Evolutionary conservation across 176 grass and related monocot species (phyloP).

Genomic region (Bromus sterilis): DNA sequence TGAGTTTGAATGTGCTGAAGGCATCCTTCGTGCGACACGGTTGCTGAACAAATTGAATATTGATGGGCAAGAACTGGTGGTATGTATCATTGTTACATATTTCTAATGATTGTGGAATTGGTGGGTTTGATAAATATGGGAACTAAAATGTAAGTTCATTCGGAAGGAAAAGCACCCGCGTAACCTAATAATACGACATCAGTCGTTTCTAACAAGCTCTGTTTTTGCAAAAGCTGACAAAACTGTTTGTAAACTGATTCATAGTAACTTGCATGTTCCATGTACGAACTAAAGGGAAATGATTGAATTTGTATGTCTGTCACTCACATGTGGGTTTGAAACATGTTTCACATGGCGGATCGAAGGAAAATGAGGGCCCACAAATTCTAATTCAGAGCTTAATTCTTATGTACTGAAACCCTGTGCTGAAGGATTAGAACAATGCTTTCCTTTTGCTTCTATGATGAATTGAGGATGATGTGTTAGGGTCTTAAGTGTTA

Average conservation of each 20-base stretch:
- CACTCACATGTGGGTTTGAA: not conserved
- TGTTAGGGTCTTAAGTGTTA: not conserved
- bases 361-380: not conserved
- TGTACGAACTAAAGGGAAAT: not conserved
- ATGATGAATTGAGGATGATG: not conserved
- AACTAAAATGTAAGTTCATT: not conserved
- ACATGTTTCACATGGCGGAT: not conserved
- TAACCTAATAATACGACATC: not conserved
- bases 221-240: not conserved
- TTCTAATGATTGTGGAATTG: not conserved
- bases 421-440: not conserved
- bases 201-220: not conserved
- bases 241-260: not conserved
- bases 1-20: constrained; percentile 97
- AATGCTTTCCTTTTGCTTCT: not conserved
- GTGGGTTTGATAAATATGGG: not conserved
- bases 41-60: constrained; percentile 89
- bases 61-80: constrained; percentile 94
- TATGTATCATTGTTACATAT: constrained; percentile 29
- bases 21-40: constrained; percentile 76
- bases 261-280: not conserved
- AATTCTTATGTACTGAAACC: not conserved
- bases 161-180: not conserved
- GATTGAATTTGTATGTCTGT: not conserved
- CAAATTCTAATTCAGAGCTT: not conserved